Evolutionary conservation across 2,329 filamentous ascomycete species (phyloP).

Genomic region (Helotiales sp.): DNA sequence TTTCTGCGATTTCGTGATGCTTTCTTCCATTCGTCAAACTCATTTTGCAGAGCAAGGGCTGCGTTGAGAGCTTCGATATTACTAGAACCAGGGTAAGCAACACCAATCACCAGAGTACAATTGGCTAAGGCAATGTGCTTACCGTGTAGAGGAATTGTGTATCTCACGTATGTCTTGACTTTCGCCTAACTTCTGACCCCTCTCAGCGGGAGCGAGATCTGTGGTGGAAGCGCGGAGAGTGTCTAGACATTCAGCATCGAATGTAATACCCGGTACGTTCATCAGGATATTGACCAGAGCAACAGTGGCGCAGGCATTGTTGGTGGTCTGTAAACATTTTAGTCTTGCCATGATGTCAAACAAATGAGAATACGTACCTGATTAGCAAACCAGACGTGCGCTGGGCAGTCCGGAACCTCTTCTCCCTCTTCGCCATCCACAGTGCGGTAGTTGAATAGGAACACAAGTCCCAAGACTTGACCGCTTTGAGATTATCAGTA

Average conservation of each 20-base stretch:
- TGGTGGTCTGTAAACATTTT: conserved; percentile 69
- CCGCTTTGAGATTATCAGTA: conserved; percentile 49
- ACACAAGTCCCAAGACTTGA: conserved; percentile 83
- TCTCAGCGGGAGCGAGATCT: conserved; percentile 66
- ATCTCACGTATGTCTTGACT: conserved; percentile 76
- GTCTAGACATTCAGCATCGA: conserved; percentile 64
- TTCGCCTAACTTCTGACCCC: conserved; percentile 73
- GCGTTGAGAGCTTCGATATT: conserved; percentile 75
- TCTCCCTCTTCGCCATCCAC: conserved; percentile 47
- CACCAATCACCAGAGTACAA: conserved; percentile 5
- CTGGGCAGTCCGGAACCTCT: conserved; percentile 55
- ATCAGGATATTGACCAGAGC: conserved; percentile 92
- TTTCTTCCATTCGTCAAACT: conserved; percentile 36
- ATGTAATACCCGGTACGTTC: conserved; percentile 56
- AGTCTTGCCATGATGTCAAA: too few species aligned
- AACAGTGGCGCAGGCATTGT: conserved; percentile 89
- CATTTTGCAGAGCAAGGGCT: conserved; percentile 64
- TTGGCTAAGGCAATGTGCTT: conserved; percentile 28
- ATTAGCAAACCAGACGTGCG: conserved; percentile 89
- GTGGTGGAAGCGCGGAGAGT: conserved; percentile 66
- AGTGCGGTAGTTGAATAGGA: conserved; percentile 73
- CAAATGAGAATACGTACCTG: conserved; percentile 56
- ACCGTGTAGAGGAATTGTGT: conserved; percentile 86
- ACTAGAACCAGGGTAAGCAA: too few species aligned
- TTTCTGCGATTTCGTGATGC: conserved; percentile 33